Conservation (phyloP, 495 filamentous ascomycete genomes). For the Letharia lupina region DNA sequence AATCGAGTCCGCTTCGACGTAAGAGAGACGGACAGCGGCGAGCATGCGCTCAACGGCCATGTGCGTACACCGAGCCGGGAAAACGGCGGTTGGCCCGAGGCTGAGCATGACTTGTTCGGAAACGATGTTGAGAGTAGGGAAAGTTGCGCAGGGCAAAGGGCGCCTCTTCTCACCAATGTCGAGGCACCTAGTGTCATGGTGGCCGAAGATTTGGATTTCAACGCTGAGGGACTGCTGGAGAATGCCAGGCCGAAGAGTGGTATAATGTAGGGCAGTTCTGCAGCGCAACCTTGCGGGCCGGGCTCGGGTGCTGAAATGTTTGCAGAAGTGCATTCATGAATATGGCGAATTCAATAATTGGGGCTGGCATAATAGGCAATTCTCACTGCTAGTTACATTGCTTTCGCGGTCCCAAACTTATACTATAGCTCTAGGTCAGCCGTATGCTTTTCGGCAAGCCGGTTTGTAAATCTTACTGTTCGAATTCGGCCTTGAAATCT, state of each 20-base stretch:
- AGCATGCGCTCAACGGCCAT: conserved; percentile 31
- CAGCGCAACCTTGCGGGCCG: too few relatives aligned
- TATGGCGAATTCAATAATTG: conserved; percentile 98
- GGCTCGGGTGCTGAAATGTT: not conserved
- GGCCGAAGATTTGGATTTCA: conserved; percentile 44
- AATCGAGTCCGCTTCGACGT: conserved; percentile 87
- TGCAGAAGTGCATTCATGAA: conserved; percentile 78
- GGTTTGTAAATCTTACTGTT: conserved; percentile 52
- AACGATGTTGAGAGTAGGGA: conserved; percentile 27
- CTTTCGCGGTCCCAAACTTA: conserved; percentile 4
- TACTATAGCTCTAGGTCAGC: conserved; percentile 48
- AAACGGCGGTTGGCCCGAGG: conserved; percentile 41
- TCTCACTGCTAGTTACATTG: not conserved
- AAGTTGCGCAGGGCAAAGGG: conserved; percentile 40
- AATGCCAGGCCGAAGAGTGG: conserved; percentile 56
- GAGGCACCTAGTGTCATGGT: conserved; percentile 81
- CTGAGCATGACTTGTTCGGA: conserved; percentile 43
- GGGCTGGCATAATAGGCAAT: conserved; percentile 82
- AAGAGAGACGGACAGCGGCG: conserved; percentile 36
- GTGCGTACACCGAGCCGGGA: conserved; percentile 31
- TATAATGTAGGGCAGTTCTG: conserved; percentile 31
- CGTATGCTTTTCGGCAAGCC: conserved; percentile 87
- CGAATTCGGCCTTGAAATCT: not conserved
- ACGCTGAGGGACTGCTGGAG: conserved; percentile 53
- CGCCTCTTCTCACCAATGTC: conserved; percentile 75